phyloP scores from a whole-genome alignment of 257 asterid genomes.

The Lycium barbarum region DNA sequence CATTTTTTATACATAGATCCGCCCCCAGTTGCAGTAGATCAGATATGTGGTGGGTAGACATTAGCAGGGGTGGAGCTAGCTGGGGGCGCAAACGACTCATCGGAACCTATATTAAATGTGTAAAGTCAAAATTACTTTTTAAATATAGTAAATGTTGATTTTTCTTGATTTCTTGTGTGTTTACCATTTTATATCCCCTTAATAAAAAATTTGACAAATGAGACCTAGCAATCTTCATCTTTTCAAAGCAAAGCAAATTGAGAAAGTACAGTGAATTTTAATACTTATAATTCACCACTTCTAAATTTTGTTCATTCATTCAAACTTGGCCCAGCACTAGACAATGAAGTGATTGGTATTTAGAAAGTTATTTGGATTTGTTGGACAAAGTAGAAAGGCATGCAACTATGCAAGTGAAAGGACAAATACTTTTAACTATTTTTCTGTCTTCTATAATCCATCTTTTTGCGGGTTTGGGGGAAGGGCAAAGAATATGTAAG shows the following conservation, averaged over 20 bases:
- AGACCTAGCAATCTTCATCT: neutral
- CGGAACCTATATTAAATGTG: too few species aligned
- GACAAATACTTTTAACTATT: neutral
- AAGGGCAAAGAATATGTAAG: neutral
- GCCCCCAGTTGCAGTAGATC: too few species aligned
- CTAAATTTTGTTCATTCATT: neutral
- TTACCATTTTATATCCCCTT: neutral
- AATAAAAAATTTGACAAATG: neutral
- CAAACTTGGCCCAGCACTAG: constrained; percentile 13
- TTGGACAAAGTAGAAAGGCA: constrained; percentile 21
- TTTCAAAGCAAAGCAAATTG: neutral
- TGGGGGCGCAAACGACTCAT: too few species aligned
- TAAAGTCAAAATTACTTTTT: too few species aligned
- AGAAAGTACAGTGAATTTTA: neutral
- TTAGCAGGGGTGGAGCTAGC: too few species aligned
- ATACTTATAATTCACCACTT: neutral
- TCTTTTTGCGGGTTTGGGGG: constrained; percentile 10
- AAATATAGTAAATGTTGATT: too few species aligned
- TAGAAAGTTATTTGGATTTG: constrained; percentile 26
- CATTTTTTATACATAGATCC: too few species aligned
- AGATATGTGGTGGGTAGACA: too few species aligned
- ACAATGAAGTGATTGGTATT: neutral
- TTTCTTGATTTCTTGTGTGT: too few species aligned
- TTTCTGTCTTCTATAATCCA: constrained; percentile 2
- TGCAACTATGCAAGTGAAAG: constrained; percentile 21